phyloP scores from a whole-genome alignment of 306 rosid species.

The Sphenostylis stenocarpa region DNA sequence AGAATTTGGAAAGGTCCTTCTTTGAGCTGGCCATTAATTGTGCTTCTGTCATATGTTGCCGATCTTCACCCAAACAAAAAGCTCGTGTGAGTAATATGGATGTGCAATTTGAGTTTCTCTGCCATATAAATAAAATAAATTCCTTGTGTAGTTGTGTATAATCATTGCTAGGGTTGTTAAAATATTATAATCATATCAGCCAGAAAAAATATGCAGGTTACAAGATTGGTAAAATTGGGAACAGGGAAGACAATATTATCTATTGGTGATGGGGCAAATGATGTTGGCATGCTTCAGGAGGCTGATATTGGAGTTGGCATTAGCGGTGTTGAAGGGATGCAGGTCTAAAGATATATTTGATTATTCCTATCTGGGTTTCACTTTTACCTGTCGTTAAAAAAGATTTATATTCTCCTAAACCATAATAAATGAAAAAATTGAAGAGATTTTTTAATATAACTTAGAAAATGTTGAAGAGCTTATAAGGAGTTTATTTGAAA shows the following conservation, averaged over 20 bases:
- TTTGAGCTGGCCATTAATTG: constrained; percentile 74
- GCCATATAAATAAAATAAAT: background rate
- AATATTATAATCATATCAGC: constrained; percentile 27
- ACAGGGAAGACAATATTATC: constrained; percentile 73
- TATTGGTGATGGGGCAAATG: constrained; percentile 95
- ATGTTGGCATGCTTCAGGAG: constrained; percentile 95
- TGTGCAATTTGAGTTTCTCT: constrained; percentile 4
- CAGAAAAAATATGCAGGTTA: constrained; percentile 57
- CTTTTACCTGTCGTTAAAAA: background rate
- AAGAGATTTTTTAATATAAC: constrained; percentile 3
- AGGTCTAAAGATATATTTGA: constrained; percentile 48
- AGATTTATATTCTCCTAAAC: background rate
- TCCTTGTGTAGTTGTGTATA: background rate
- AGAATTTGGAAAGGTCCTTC: constrained; percentile 53
- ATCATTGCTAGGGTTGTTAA: background rate
- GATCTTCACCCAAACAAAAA: constrained; percentile 89
- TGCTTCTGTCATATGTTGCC: constrained; percentile 85
- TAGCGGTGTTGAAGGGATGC: constrained; percentile 95
- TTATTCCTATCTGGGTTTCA: background rate
- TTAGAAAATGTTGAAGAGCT: background rate
- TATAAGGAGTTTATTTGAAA: background rate
- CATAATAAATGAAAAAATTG: background rate
- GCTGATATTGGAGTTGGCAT: constrained; percentile 96
- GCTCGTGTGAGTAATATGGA: constrained; percentile 68
- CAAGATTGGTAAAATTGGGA: constrained; percentile 69